These are phyloP conservation scores for Fusarium anguioides DNA, from an alignment of 2,329 filamentous ascomycete species.

Conservation along the genomic window DNA sequence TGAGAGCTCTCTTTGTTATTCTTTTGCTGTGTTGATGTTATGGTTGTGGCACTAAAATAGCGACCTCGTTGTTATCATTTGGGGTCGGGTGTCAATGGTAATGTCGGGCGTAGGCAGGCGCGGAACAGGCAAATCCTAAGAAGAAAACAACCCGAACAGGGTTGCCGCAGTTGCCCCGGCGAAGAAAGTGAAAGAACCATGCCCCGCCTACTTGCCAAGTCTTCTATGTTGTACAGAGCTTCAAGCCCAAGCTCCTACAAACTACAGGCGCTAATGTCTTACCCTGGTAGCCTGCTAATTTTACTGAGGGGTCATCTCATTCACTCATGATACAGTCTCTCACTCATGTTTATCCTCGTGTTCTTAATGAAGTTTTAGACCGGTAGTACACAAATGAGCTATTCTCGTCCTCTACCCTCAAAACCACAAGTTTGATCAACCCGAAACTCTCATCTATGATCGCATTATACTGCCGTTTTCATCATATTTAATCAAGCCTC, in stretches of 20 bases:
- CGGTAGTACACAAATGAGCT: not conserved
- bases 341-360: not conserved
- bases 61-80: slow-evolving; percentile 22
- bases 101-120: slow-evolving; percentile 26
- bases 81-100: slow-evolving; percentile 10
- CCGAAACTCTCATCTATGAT: not conserved
- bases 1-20: slow-evolving; percentile 12
- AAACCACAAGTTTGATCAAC: not conserved
- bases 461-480: not conserved
- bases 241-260: not conserved
- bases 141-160: slow-evolving; percentile 35
- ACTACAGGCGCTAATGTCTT: not conserved
- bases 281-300: slow-evolving; percentile 1
- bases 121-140: not conserved
- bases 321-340: slow-evolving; percentile 1
- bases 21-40: slow-evolving; percentile 28
- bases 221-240: slow-evolving; percentile 7
- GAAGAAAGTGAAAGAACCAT: slow-evolving; percentile 16
- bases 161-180: slow-evolving; percentile 44
- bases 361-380: too few species aligned
- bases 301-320: slow-evolving; percentile 16
- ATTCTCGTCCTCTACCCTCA: not conserved
- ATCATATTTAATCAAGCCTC: slow-evolving; percentile 13
- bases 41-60: slow-evolving; percentile 31
- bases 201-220: not conserved